Evolutionary conservation across 2,329 filamentous ascomycete genomes (phyloP).

Genomic region (Alternaria metachromatica): DNA sequence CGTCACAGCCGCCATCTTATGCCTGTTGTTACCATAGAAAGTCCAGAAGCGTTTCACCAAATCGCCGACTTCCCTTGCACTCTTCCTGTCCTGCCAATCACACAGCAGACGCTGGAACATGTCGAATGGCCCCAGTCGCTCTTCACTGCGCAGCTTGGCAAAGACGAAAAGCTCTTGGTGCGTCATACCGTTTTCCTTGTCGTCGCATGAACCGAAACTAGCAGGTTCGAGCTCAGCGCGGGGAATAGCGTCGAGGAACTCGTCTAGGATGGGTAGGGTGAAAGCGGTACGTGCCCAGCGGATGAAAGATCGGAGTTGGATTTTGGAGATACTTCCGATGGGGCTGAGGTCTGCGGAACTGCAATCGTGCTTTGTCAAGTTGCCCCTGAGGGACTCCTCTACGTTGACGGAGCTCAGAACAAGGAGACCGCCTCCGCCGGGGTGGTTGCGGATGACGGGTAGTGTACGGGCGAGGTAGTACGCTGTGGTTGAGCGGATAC

Average conservation of each 20-base stretch:
- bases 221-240: constrained; percentile 67
- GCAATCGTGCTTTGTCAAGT: constrained; percentile 75
- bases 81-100: constrained; percentile 54
- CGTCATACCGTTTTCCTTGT: constrained; percentile 59
- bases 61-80: constrained; percentile 51
- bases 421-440: constrained; percentile 65
- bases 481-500: constrained; percentile 67
- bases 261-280: constrained; percentile 67
- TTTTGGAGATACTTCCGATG: constrained; percentile 68
- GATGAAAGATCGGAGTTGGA: constrained; percentile 75
- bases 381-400: constrained; percentile 60
- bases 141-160: constrained; percentile 61
- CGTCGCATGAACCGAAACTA: constrained; percentile 61
- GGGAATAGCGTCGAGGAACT: constrained; percentile 64
- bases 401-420: constrained; percentile 73
- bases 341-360: constrained; percentile 59
- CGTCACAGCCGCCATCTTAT: constrained; percentile 37
- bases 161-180: constrained; percentile 62
- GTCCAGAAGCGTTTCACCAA: constrained; percentile 55
- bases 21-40: constrained; percentile 30
- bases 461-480: constrained; percentile 71
- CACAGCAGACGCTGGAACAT: constrained; percentile 62
- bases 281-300: constrained; percentile 62
- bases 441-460: constrained; percentile 64
- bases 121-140: constrained; percentile 57